Evolutionary conservation across 2,329 filamentous ascomycete species (phyloP).

Genomic region (Colletotrichum musae): DNA sequence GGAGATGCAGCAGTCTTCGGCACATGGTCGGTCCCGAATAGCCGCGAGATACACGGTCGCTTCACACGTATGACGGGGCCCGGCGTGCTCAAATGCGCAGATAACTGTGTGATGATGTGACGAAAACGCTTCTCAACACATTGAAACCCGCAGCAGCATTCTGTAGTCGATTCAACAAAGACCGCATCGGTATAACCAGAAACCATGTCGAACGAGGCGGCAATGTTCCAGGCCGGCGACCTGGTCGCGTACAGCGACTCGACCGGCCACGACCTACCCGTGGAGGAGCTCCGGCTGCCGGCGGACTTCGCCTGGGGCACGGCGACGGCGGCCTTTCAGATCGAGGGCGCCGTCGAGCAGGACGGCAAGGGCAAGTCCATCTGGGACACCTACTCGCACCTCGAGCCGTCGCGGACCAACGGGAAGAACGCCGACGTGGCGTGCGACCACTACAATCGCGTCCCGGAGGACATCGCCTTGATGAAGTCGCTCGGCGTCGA

Average conservation of each 20-base stretch:
- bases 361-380: constrained; percentile 60
- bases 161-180: too few species aligned
- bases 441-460: constrained; percentile 59
- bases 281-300: constrained; percentile 45
- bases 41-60: neutral
- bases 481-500: constrained; percentile 70
- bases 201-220: constrained; percentile 14
- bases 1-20: neutral
- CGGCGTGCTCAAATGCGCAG: too few species aligned
- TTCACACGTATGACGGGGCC: too few species aligned
- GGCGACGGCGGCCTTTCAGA: constrained; percentile 60
- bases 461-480: constrained; percentile 70
- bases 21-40: constrained; percentile 10
- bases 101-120: too few species aligned
- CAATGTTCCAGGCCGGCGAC: constrained; percentile 24
- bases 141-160: too few species aligned
- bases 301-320: constrained; percentile 57
- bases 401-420: constrained; percentile 56
- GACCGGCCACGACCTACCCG: constrained; percentile 14
- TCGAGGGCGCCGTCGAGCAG: constrained; percentile 59
- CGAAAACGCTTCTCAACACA: too few species aligned
- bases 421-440: constrained; percentile 63
- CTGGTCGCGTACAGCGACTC: constrained; percentile 1
- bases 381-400: constrained; percentile 59
- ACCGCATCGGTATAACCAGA: too few species aligned